These are phyloP conservation scores for Vitis riparia DNA, from an alignment of 164 flowering plant genomes.

Conservation along the genomic window DNA sequence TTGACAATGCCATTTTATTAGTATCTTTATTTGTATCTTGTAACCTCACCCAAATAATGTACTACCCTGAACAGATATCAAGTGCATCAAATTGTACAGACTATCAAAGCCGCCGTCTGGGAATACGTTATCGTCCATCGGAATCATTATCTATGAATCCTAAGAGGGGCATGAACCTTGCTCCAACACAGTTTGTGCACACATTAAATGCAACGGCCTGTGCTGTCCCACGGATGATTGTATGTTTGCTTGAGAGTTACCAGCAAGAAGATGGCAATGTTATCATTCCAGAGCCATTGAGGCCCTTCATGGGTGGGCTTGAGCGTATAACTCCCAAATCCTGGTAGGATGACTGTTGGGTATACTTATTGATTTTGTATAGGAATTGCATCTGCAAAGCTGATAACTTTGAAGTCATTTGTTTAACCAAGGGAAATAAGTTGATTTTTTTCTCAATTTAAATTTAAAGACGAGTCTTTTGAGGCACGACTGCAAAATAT, in stretches of 20 bases:
- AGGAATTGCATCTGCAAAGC: too few species aligned
- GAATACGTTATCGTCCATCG: conserved; percentile 75
- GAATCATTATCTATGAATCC: conserved; percentile 35
- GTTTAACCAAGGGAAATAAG: too few species aligned
- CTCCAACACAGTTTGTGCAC: conserved; percentile 82
- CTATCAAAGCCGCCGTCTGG: conserved; percentile 93
- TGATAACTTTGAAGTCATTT: too few species aligned
- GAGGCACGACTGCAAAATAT: too few species aligned
- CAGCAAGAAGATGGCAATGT: conserved; percentile 95
- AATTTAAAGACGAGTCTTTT: too few species aligned
- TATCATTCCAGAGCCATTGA: conserved; percentile 67
- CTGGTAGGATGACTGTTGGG: conserved; percentile 12
- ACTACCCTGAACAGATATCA: conserved; percentile 56
- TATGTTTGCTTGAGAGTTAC: conserved; percentile 84
- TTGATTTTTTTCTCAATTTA: too few species aligned
- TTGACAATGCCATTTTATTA: too few species aligned
- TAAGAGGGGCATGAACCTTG: conserved; percentile 57
- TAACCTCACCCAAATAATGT: background rate
- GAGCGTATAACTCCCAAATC: conserved; percentile 48
- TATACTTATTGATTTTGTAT: too few species aligned
- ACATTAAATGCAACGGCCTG: conserved; percentile 95
- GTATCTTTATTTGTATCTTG: too few species aligned
- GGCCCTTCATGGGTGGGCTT: conserved; percentile 90
- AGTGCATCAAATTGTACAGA: conserved; percentile 98
- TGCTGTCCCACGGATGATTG: conserved; percentile 91